These are phyloP conservation scores for Leucocoprinus sp. DNA, from an alignment of 768 basidiomycete species.

Conservation along the genomic window DNA sequence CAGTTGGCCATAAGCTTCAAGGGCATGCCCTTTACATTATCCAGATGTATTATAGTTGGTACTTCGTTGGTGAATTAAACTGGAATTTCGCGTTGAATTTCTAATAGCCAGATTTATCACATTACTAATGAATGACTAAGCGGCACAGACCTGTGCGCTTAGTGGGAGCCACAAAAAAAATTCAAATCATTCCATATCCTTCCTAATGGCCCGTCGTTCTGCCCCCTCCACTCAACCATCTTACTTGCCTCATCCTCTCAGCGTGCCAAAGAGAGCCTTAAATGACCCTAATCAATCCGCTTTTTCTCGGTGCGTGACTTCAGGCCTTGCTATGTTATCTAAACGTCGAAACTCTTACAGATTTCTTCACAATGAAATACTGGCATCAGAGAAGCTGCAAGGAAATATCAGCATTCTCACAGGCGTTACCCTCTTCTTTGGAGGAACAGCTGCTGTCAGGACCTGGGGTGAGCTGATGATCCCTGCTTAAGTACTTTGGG, in stretches of 20 bases:
- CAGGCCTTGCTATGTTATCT: constrained; percentile 16
- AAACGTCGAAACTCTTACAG: constrained; percentile 15
- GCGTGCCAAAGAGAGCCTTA: constrained; percentile 29
- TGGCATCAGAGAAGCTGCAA: constrained; percentile 62
- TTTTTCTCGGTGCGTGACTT: constrained; percentile 34
- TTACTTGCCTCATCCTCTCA: constrained; percentile 43
- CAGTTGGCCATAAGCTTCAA: too few relatives aligned
- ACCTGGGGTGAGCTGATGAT: constrained; percentile 76
- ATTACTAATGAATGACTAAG: too few relatives aligned
- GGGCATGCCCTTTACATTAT: too few relatives aligned
- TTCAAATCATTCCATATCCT: too few relatives aligned
- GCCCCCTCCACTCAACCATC: constrained; percentile 45
- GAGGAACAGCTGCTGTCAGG: constrained; percentile 61
- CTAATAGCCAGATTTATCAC: too few relatives aligned
- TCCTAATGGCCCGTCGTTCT: constrained; percentile 60
- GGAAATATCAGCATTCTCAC: constrained; percentile 69
- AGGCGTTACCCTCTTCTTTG: constrained; percentile 58
- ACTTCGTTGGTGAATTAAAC: too few relatives aligned
- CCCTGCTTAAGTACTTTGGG: constrained; percentile 37
- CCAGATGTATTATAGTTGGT: too few relatives aligned
- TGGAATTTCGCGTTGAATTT: too few relatives aligned
- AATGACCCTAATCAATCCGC: constrained; percentile 55
- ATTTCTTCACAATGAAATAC: constrained; percentile 55
- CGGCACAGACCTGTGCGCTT: too few relatives aligned
- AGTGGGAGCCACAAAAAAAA: too few relatives aligned